Percentiles rank a stretch among this genome's conserved stretches.
Conservation (phyloP, 768 basidiomycete genomes). For the Trametopsis cervina region DNA sequence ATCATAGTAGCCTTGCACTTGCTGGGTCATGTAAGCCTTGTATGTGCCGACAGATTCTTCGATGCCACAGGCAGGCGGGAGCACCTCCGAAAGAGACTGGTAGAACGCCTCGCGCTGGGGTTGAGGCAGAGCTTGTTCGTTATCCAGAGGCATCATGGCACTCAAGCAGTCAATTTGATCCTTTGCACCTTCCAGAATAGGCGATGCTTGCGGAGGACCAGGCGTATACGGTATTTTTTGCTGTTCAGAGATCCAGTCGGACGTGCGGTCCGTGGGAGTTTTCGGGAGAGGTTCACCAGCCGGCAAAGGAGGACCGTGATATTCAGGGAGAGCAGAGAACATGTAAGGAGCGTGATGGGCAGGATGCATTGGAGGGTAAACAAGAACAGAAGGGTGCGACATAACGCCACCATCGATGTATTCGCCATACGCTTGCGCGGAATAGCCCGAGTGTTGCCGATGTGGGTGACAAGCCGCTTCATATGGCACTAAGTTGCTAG, state of each 20-base stretch:
- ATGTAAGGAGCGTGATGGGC: background rate
- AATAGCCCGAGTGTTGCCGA: background rate
- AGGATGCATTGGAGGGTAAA: background rate
- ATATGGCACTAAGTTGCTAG: background rate
- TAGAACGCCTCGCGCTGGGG: conserved; percentile 47
- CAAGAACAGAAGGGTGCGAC: background rate
- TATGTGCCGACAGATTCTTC: conserved; percentile 49
- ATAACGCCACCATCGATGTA: background rate
- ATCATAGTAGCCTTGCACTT: conserved; percentile 40
- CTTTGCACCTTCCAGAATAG: conserved; percentile 6
- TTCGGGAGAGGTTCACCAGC: background rate
- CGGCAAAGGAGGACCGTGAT: background rate
- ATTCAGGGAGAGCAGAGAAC: background rate
- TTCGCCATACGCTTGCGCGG: background rate
- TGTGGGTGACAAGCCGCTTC: background rate
- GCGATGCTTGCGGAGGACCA: background rate
- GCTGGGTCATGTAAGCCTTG: conserved; percentile 42
- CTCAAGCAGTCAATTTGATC: conserved; percentile 8
- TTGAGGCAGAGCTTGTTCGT: conserved; percentile 30
- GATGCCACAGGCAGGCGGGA: conserved; percentile 39
- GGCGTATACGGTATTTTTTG: conserved; percentile 9
- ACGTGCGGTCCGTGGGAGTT: conserved; percentile 8
- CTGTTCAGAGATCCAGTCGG: conserved; percentile 8
- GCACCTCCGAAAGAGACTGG: conserved; percentile 39
- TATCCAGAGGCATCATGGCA: conserved; percentile 19